phyloP scores from a whole-genome alignment of 1,284 basidiomycete species.

The Laetiporus sulphureus region DNA sequence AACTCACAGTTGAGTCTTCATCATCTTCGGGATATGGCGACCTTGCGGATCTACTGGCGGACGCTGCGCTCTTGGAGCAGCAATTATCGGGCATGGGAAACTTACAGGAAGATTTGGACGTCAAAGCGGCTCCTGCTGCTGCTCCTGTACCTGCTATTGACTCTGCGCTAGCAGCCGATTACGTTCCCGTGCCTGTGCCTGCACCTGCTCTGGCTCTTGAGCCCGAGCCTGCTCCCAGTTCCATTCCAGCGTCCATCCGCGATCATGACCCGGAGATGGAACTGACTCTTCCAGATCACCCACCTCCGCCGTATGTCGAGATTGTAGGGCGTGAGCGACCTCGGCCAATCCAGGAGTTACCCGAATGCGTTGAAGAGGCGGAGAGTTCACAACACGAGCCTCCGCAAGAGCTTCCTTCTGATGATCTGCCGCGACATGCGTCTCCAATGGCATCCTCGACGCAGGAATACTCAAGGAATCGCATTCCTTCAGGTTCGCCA shows the following conservation, averaged over 20 bases:
- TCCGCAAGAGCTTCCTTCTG: slow-evolving; percentile 8
- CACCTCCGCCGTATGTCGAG: neutral
- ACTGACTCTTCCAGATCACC: neutral
- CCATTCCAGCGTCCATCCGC: too few relatives aligned
- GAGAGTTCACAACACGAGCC: slow-evolving; percentile 4
- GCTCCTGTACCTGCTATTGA: neutral
- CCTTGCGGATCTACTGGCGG: slow-evolving; percentile 21
- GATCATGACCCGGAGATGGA: slow-evolving; percentile 1
- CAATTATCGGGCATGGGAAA: slow-evolving; percentile 17
- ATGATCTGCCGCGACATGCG: neutral
- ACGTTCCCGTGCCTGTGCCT: neutral
- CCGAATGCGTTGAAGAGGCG: slow-evolving; percentile 13
- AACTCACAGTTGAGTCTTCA: slow-evolving; percentile 3
- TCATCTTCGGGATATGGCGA: slow-evolving; percentile 21
- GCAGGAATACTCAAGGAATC: neutral
- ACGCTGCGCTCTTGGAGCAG: slow-evolving; percentile 24
- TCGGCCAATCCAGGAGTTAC: slow-evolving; percentile 13
- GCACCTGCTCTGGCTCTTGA: neutral
- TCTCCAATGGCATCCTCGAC: neutral
- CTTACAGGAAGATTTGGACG: neutral
- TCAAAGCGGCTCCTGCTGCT: neutral
- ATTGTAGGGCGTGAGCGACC: neutral
- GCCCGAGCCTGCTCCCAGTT: slow-evolving; percentile 2
- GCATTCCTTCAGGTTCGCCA: slow-evolving; percentile 11
- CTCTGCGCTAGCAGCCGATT: neutral